These are phyloP conservation scores for Kluyveromyces marxianus DNA, from an alignment of 1,139 yeast genomes.

Conservation along the genomic window DNA sequence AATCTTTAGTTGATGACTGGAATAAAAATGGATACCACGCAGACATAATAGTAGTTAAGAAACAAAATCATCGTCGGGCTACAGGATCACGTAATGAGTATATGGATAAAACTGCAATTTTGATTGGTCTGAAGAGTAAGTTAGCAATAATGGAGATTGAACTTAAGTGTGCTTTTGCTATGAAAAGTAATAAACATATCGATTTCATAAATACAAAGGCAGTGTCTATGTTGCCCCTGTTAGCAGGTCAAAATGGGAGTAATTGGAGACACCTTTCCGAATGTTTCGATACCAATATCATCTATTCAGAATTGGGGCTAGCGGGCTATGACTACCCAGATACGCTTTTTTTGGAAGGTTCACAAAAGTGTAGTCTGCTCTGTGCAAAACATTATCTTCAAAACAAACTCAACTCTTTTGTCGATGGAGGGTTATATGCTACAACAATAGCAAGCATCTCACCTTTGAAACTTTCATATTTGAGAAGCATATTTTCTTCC, in stretches of 20 bases:
- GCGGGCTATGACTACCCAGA: not conserved
- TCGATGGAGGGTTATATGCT: not conserved
- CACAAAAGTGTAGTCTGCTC: not conserved
- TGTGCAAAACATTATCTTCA: slow-evolving; percentile 1
- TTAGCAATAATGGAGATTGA: slow-evolving; percentile 1
- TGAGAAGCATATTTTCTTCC: not conserved
- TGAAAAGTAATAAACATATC: not conserved
- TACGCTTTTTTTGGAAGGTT: not conserved
- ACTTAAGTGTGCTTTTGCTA: not conserved
- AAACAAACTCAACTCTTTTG: not conserved
- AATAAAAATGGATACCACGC: not conserved
- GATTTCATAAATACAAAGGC: not conserved
- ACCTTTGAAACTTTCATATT: slow-evolving; percentile 1
- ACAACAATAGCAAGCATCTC: not conserved
- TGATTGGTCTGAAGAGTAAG: slow-evolving; percentile 1
- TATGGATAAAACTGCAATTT: not conserved
- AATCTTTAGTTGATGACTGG: not conserved
- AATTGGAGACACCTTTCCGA: slow-evolving; percentile 1
- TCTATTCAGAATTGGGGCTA: not conserved
- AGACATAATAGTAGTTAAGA: not conserved
- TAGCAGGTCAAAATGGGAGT: slow-evolving; percentile 1
- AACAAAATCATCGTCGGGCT: not conserved
- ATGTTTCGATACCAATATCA: not conserved
- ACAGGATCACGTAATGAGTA: not conserved
- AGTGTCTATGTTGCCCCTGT: slow-evolving; percentile 1